phyloP scores from a whole-genome alignment of 257 asterid genomes.

The Craterostigma plantagineum region DNA sequence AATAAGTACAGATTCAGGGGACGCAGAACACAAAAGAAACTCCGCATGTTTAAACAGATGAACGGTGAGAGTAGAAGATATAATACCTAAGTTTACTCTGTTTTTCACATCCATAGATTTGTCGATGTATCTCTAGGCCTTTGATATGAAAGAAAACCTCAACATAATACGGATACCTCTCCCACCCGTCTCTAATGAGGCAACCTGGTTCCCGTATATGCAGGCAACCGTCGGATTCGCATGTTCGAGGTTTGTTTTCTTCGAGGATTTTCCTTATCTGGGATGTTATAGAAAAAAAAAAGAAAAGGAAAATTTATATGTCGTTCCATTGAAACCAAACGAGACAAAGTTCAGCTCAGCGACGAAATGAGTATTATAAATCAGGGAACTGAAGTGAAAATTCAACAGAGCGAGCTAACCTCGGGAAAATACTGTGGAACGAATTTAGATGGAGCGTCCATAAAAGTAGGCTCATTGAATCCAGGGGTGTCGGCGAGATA shows the following conservation, averaged over 20 bases:
- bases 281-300: constrained; percentile 6
- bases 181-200: constrained; percentile 68
- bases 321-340: background rate
- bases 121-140: constrained; percentile 69
- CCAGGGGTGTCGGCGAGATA: constrained; percentile 92
- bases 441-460: constrained; percentile 65
- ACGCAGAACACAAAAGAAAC: too few species aligned
- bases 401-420: constrained; percentile 21
- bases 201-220: constrained; percentile 93
- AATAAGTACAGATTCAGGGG: too few species aligned
- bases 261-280: constrained; percentile 60
- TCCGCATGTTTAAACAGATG: too few species aligned
- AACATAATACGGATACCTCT: constrained; percentile 74
- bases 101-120: constrained; percentile 78
- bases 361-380: too few species aligned
- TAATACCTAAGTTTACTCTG: constrained; percentile 92
- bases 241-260: constrained; percentile 30
- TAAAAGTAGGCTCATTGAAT: constrained; percentile 76
- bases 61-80: too few species aligned
- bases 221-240: constrained; percentile 66
- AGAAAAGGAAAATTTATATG: background rate
- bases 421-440: constrained; percentile 70
- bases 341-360: too few species aligned
- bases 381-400: constrained; percentile 13
- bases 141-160: constrained; percentile 78